Evolutionary conservation across 129 eudicot species (phyloP), one percentile per base, ranked within the genome.

Genomic region (Calendula officinalis): DNA sequence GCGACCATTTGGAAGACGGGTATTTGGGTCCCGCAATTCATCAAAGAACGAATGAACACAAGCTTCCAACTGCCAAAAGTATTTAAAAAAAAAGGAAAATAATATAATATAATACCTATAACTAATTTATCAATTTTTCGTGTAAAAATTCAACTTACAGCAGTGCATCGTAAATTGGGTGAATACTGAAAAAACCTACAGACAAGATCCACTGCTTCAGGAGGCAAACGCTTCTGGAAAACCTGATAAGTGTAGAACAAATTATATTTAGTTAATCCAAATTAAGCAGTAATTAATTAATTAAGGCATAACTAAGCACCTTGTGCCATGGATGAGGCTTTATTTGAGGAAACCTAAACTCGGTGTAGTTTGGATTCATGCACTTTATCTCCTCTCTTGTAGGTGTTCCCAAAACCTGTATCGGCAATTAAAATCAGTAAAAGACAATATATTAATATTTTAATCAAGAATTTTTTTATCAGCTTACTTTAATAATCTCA

Each of bases 321-420:
- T 94, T 94, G 83, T 94, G 99, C 99, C 99, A 94, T 27, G 99
- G 99, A 82, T 94, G 99, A 71, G 99, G 97, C 82, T 94, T 94
- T 73, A 94, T 94, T 71, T 94, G 99, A 17, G 99, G 99, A 67
- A 94, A 94, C 79, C 84, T 89, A 70, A 94, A 94, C 80, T 94
- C 97, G 1, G 97, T 94, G 61, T 94, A 94, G 83, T 94, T 89
- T 68, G 99, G 99, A 75, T 94, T 94, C 99, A 94, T 94, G 64
- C 97, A 89, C 75, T 89, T 94, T 62, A 94, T 94, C 83, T 94
- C 99, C 86, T 94, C 99, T 76, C 99, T 81, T 38, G 99, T 94
- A 64, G 99, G 99, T 66, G 99, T 94, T 75, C 99, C 99, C 85
- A 94, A 73, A 76, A 94, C 97, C 99, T 94, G 84, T 32, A 65